These are phyloP conservation scores for Cryphonectria radicalis DNA, from an alignment of 2,329 filamentous ascomycete genomes.

Conservation along the genomic window DNA sequence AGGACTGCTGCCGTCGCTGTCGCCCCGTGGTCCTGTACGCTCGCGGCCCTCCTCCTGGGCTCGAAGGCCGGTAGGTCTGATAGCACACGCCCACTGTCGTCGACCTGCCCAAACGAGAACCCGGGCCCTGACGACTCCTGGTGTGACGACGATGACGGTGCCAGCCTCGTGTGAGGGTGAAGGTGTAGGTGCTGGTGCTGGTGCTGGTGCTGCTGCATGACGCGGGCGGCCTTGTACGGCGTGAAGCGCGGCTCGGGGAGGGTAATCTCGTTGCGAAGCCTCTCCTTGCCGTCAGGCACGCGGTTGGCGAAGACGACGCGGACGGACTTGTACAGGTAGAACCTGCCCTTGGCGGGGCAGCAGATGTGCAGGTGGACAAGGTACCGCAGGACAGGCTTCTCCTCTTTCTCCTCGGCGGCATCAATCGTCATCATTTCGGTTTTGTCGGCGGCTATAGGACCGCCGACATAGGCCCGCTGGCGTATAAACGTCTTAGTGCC, in stretches of 20 bases:
- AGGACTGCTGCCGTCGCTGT: background rate
- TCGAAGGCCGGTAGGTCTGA: constrained; percentile 19
- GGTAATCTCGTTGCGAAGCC: constrained; percentile 85
- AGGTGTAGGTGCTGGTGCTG: background rate
- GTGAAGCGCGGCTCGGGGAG: constrained; percentile 86
- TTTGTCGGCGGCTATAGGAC: constrained; percentile 69
- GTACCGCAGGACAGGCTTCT: constrained; percentile 81
- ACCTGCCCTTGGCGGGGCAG: constrained; percentile 79
- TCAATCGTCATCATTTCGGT: background rate
- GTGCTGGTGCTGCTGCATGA: constrained; percentile 46
- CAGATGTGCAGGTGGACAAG: constrained; percentile 93
- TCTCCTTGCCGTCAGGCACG: constrained; percentile 94
- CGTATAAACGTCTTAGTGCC: constrained; percentile 96
- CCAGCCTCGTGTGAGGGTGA: constrained; percentile 35
- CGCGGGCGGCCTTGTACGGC: constrained; percentile 73
- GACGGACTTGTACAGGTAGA: constrained; percentile 88
- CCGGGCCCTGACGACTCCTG: constrained; percentile 55
- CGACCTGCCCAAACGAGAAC: constrained; percentile 41
- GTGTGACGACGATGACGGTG: constrained; percentile 38
- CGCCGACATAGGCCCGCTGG: constrained; percentile 85
- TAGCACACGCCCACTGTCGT: background rate
- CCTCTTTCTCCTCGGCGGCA: constrained; percentile 29
- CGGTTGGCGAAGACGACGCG: constrained; percentile 96
- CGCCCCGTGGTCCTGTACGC: constrained; percentile 18
- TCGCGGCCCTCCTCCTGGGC: constrained; percentile 8